Conservation (phyloP, 129 eudicot species). For the Lonicera japonica region DNA sequence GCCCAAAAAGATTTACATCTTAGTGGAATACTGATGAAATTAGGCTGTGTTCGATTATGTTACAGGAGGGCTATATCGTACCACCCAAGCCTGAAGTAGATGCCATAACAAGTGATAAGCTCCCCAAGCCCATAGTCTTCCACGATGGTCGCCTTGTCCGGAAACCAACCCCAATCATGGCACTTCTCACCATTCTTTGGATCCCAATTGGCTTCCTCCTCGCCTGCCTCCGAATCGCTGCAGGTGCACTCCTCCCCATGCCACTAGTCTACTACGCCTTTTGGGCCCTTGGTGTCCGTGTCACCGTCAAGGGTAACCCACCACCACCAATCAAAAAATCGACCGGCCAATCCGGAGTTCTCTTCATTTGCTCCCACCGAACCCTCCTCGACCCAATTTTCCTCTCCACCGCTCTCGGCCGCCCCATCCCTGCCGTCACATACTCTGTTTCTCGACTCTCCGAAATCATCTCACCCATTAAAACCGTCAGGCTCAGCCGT, state of each 20-base stretch:
- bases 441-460: slow-evolving; percentile 27
- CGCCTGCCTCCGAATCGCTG: slow-evolving; percentile 13
- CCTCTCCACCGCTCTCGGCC: slow-evolving; percentile 26
- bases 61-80: slow-evolving; percentile 27
- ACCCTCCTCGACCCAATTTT: slow-evolving; percentile 25
- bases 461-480: slow-evolving; percentile 27
- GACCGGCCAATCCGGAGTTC: slow-evolving; percentile 12
- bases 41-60: not conserved
- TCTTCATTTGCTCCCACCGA: slow-evolving; percentile 27
- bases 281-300: slow-evolving; percentile 12
- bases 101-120: slow-evolving; percentile 19
- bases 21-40: not conserved
- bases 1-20: no score
- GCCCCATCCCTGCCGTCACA: slow-evolving; percentile 24
- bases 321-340: slow-evolving; percentile 9
- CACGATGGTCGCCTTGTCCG: slow-evolving; percentile 38
- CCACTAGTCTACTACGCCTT: slow-evolving; percentile 15
- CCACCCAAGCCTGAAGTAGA: slow-evolving; percentile 15
- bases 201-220: slow-evolving; percentile 24
- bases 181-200: slow-evolving; percentile 28
- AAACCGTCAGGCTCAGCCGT: slow-evolving; percentile 15
- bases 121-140: slow-evolving; percentile 34
- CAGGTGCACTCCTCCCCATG: slow-evolving; percentile 18
- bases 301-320: slow-evolving; percentile 18
- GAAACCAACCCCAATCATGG: slow-evolving; percentile 29